Base-by-base conservation (phyloP, 2,329 filamentous ascomycete species). In the Epichloe brachyelytri region DNA sequence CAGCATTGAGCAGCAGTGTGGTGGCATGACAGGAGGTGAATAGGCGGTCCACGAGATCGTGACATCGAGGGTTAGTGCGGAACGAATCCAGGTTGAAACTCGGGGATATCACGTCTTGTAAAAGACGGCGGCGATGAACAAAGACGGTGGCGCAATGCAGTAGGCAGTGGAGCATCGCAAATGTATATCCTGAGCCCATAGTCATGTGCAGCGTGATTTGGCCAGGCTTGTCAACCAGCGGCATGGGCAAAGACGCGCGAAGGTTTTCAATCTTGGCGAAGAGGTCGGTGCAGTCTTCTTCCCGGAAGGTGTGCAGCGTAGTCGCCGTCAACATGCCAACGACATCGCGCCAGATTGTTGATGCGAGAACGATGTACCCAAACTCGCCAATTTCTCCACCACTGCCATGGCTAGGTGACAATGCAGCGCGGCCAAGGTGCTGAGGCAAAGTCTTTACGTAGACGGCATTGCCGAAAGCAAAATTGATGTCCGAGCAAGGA, bases 161-260 rank as follows among this genome's bases (percentile, higher is more conserved):
- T 20, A 82, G 71, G 51, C 75, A 79, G 62, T 82, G 78, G 48
- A 82, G 71, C 75, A 82, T 79, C 55, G 78, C 77, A 60, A 78
- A 82, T 0, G 77, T 80, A 58, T 77, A 78, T 51, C 78, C 78
- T 43, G 77, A 80, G 37, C 78, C 78, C 78, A 81, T 81, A 19
- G 78, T 80, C 60, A 82, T 79, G 62, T 82, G 78, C 5, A 80
- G 67, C 58, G 74, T 77, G 60, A 81, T 78, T 64, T 82, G 78
- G 39, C 75, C 76, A 0, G 76, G 74, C 64, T 81, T 80, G 59
- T 82, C 78, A 54, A 77, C 70, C 51, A 78, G 80, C 62, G 80
- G 78, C 68, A 77, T 73, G 1, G 78, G 78, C 43, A 81, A 63
- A 1, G 74, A 73, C 54, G 68, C 69, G 34, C 78, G 74, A 11